Evolutionary conservation across 2,329 filamentous ascomycete species (phyloP), one percentile per base, ranked within the genome.

Genomic region (Fusarium tuaranense): DNA sequence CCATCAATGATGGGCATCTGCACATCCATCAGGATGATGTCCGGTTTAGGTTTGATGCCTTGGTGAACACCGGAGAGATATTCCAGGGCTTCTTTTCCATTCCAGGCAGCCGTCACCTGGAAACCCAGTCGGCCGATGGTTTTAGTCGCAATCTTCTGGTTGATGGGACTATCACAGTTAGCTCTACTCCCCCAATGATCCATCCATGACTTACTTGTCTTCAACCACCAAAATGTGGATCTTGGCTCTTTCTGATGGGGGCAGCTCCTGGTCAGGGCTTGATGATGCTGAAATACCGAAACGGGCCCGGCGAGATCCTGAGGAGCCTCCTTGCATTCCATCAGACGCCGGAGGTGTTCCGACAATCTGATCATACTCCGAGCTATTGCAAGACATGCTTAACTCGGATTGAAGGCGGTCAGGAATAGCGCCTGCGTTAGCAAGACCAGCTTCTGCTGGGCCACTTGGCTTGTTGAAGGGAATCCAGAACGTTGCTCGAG

Each of bases 1-100:
- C 94, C 94, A 77, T 95, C 94, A 71, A 94, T 90, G 44, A 95
- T 89, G 30, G 91, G 90, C 91, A 94, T 93, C 81, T 94, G 92
- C 1, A 93, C 91, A 78, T 94, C 92, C 92, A 94, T 94, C 44
- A 95, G 84, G 64, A 96, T 94, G 9, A 96, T 90, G 74, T 94
- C 90, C 0, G 94, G 93, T 61, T 90, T 90, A 13, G 84, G 83
- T 53, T 88, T 85, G 34, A 86, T 84, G 30, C 86, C 87, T 9
- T 83, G 78, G 25, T 87, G 85, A 2, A 90, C 88, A 4, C 86
- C 87, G 57, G 88, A 80, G 18, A 96, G 84, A 79, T 95, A 95
- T 22, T 95, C 92, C 18, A 96, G 85, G 1, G 93, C 94, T 79
- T 96, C 93, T 80, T 93, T 90, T 27, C 94, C 94, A 76, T 95